Evolutionary conservation across 2,329 filamentous ascomycete genomes (phyloP).

Genomic region (Colletotrichum paranaense): DNA sequence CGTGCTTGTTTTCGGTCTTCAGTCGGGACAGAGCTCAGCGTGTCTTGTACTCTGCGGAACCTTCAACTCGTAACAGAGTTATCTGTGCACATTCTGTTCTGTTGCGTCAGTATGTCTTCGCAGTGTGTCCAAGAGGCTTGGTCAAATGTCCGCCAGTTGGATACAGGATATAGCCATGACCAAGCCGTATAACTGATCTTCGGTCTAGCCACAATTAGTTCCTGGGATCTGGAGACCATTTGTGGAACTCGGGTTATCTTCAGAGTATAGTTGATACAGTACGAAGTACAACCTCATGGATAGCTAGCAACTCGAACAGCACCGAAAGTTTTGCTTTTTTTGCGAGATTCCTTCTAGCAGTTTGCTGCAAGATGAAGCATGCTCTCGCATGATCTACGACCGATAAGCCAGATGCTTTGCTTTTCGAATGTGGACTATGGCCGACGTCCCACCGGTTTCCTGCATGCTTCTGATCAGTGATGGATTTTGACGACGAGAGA

Average conservation of each 20-base stretch:
- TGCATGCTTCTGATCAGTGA: not conserved
- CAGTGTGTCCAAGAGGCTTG: conserved; percentile 2
- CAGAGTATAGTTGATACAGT: not conserved
- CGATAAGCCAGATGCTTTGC: conserved; percentile 10
- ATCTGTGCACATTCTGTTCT: not conserved
- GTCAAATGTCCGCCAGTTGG: not conserved
- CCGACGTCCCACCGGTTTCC: conserved; percentile 17
- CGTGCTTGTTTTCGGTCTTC: not conserved
- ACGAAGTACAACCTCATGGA: not conserved
- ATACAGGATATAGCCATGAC: not conserved
- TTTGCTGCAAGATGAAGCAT: conserved; percentile 9
- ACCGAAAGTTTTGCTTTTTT: conserved; percentile 24
- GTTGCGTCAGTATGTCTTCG: not conserved
- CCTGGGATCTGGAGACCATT: not conserved
- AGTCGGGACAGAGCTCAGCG: not conserved
- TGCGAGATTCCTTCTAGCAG: not conserved
- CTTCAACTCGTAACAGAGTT: not conserved
- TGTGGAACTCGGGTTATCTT: not conserved
- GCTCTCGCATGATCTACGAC: conserved; percentile 12
- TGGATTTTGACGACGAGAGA: not conserved
- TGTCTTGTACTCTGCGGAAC: not conserved
- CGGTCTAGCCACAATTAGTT: not conserved
- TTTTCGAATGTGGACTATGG: conserved; percentile 11
- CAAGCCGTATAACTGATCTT: not conserved
- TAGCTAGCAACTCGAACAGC: not conserved